Base-by-base conservation (phyloP, 805 yeast genomes). In the Blastobotrys muscicola region DNA sequence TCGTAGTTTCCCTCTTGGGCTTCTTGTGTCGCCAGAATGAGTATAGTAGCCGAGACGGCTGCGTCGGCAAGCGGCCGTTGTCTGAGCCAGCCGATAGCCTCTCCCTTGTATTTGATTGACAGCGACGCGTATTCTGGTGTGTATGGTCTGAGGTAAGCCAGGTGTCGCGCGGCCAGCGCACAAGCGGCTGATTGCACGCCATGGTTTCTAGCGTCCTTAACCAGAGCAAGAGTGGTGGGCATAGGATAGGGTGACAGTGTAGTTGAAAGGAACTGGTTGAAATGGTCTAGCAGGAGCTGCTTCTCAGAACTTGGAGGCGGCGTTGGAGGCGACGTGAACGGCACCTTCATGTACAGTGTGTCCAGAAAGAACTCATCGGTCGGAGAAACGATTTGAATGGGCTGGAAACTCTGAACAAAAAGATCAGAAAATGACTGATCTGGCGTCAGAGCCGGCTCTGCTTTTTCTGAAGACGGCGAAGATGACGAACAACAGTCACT, bases 21-120 rank as follows among this genome's bases (percentile, higher is more conserved):
- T 16, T 45, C 50, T 8, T 32, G 42, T 10, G 47, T 43, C 5
- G 51, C 53, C 29, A 50, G 42, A 5, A 48, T 37, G 26, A 50
- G 38, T 13, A 44, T 43, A 11, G 49, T 42, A 2, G 44, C 10
- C n/a, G 48, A 37, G 11, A 38, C 47, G 34, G 45, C 46, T 9
- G 35, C 42, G 32, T 45, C 45, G 31, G 44, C 39, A 8, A 11
- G 11, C 15, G 47, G 39, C 33, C 36, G 32, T 4, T 39, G 33
- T 6, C 49, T 29, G 8, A 47, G 43, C 20, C 16, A 35, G 23
- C 39, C 14, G 31, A 49, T 20, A 3, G 52, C 52, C 8, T 41
- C 38, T 1, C 38, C 47, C 30, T 48, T 48, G 44, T 46, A 49
- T 13, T 39, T 32, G 13, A 38, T 38, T 3, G 49, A 29, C 20